These are phyloP conservation scores for Curvularia sp. DNA, from an alignment of 2,329 filamentous ascomycete genomes.

Conservation along the genomic window DNA sequence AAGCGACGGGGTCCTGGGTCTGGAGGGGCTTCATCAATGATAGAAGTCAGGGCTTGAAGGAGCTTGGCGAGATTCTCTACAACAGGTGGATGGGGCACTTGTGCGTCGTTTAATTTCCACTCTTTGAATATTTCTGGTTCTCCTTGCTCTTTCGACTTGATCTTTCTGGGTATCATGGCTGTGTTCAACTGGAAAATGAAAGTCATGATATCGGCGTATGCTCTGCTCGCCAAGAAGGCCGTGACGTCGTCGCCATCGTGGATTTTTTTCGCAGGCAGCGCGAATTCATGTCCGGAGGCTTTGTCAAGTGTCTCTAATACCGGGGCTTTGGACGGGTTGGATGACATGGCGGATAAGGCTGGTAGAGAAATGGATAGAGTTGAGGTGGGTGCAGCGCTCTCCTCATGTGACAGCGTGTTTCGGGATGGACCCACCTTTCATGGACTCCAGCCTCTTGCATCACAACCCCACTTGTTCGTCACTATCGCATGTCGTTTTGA, in stretches of 20 bases:
- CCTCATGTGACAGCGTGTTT: constrained; percentile 34
- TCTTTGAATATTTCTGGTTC: constrained; percentile 55
- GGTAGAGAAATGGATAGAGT: constrained; percentile 6
- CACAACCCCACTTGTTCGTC: constrained; percentile 12
- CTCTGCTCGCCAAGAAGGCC: constrained; percentile 78
- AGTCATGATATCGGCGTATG: constrained; percentile 84
- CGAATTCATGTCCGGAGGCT: constrained; percentile 58
- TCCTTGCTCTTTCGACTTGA: constrained; percentile 40
- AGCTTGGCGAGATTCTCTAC: constrained; percentile 71
- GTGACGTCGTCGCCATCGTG: constrained; percentile 82
- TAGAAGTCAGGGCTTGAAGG: constrained; percentile 66
- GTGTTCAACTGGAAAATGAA: constrained; percentile 92
- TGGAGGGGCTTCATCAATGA: constrained; percentile 81
- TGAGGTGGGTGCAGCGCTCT: constrained; percentile 5
- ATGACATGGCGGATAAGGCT: constrained; percentile 32
- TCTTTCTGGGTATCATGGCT: constrained; percentile 76
- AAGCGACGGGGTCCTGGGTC: constrained; percentile 87
- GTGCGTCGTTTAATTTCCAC: constrained; percentile 57
- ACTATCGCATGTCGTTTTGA: constrained; percentile 3
- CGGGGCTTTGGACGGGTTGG: constrained; percentile 24
- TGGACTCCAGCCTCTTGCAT: constrained; percentile 5
- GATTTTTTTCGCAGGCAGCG: constrained; percentile 78
- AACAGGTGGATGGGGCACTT: constrained; percentile 60
- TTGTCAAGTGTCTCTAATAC: constrained; percentile 34
- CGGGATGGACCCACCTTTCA: constrained; percentile 12